A percentile compares a stretch with the other conserved stretches of the same genome.
Evolutionary conservation across 2,329 filamentous ascomycete genomes (phyloP).

Genomic region (Endothia cerciana): DNA sequence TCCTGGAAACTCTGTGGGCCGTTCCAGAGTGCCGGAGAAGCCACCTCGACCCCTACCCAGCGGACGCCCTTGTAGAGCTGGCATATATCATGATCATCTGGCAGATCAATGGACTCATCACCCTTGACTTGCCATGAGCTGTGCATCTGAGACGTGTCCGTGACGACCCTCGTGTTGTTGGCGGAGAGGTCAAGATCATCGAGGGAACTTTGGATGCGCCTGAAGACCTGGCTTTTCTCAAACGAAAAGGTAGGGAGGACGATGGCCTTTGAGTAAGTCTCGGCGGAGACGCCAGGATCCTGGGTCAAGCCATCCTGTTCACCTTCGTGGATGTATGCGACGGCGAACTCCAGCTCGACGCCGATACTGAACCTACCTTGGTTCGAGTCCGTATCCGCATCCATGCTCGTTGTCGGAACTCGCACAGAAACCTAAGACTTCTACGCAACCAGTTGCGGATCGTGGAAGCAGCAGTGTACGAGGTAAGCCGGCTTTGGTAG

Average conservation of each 20-base stretch:
- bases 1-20: conserved; percentile 7
- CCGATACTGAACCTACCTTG: conserved; percentile 12
- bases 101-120: not conserved
- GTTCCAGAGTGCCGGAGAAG: conserved; percentile 11
- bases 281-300: not conserved
- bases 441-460: no score
- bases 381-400: not conserved
- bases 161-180: not conserved
- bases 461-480: no score
- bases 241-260: no score
- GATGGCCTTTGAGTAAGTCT: not conserved
- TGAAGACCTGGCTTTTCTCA: not conserved
- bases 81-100: not conserved
- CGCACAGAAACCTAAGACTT: no score
- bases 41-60: conserved; percentile 4
- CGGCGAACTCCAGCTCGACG: conserved; percentile 11
- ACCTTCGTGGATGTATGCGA: not conserved
- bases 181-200: not conserved
- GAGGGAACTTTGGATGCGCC: not conserved
- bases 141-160: not conserved
- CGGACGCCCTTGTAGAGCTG: not conserved
- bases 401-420: not conserved
- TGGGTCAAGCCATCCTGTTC: not conserved
- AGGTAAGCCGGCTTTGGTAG: no score
- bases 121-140: not conserved